Percentiles rank a stretch among this genome's conserved stretches.
These are phyloP conservation scores for Fusarium citri DNA, from an alignment of 2,329 filamentous ascomycete genomes.

Conservation along the genomic window DNA sequence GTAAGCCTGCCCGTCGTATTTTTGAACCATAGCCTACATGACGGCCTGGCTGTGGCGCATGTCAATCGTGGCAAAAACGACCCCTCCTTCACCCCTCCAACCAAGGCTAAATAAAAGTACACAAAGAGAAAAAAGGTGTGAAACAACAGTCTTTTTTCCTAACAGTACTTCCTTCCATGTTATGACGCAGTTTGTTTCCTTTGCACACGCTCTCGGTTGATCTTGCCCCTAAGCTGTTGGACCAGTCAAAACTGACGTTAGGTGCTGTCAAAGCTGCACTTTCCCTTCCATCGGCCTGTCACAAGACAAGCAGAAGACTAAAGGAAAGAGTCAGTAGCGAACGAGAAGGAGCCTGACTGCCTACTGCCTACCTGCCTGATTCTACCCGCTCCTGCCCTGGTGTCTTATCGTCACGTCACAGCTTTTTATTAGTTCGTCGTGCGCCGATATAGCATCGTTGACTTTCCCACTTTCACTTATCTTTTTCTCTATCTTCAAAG, in stretches of 20 bases:
- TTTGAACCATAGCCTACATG: not conserved
- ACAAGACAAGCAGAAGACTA: constrained; percentile 1
- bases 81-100: constrained; percentile 46
- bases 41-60: constrained; percentile 22
- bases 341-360: not conserved
- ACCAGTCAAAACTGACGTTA: constrained; percentile 7
- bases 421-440: constrained; percentile 27
- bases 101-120: constrained; percentile 35
- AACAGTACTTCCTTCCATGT: constrained; percentile 31
- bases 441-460: constrained; percentile 36
- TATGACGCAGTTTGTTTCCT: constrained; percentile 44
- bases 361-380: constrained; percentile 20
- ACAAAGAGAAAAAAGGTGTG: constrained; percentile 37
- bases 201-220: constrained; percentile 20
- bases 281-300: constrained; percentile 1
- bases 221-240: constrained; percentile 12
- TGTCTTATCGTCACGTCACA: constrained; percentile 38
- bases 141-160: constrained; percentile 23
- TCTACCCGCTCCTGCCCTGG: constrained; percentile 30
- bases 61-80: constrained; percentile 39
- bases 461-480: constrained; percentile 3
- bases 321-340: constrained; percentile 21
- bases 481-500: constrained; percentile 10
- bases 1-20: not conserved
- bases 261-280: constrained; percentile 13